Evolutionary conservation across 306 rosid species (phyloP), one percentile per base, ranked within the genome.

Genomic region (Quercus berberidifolia): DNA sequence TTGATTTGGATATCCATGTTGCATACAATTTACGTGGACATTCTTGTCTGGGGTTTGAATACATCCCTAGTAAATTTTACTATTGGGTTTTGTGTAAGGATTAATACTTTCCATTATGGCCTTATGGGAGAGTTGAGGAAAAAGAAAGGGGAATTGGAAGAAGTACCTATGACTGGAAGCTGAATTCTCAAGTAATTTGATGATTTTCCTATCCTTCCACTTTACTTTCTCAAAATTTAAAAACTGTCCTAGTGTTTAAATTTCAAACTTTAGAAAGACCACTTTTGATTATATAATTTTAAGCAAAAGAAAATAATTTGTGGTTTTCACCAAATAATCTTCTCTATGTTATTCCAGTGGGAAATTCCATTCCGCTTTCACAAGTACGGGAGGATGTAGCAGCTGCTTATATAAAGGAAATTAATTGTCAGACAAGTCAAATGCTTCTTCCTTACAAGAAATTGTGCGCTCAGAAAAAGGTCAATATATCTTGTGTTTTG

Each of bases 401-500:
- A 46, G 90, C 83, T 74, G 92, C 98, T 33, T 91, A 86, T 74
- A 82, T 30, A 76, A 87, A 86, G 87, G 97, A 96, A 86, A 79
- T 88, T 77, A 89, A 90, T 77, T 89, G 87, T 88, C 89, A 85
- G 71, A 83, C 87, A 23, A 81, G 62, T 77, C 88, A 86, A 83
- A 84, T 76, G 90, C 91, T 96, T 85, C 86, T 84, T 87, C 98
- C 99, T 52, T 90, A 80, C 81, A 84, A 86, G 92, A 87, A 79
- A 87, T 84, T 96, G 90, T 93, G 93, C 77, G 82, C 85, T 82
- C 86, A 83, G 51, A 84, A 88, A 77, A 91, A 91, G 98, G 99
- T 96, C 69, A 63, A 26, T 64, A 78, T 73, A 79, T 85, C 70
- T 76, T 76, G 33, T 25, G 80, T 69, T 63, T 68, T 75, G 18